Conservation (phyloP, 208 protist species). For the Wallacemonas sp. region DNA sequence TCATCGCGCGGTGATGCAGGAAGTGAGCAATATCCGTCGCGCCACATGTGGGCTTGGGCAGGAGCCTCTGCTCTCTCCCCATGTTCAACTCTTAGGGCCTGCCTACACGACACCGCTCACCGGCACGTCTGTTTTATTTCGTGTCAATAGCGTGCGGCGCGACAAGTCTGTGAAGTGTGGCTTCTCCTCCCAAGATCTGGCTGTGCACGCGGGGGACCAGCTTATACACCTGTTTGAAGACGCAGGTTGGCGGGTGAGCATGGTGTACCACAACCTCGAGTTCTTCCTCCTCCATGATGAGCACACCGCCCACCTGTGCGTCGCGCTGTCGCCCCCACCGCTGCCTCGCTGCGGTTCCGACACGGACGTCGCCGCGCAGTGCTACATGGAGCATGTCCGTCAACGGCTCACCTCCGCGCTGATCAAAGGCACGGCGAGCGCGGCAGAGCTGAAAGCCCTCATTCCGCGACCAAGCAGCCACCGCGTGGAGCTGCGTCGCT, state of each 20-base stretch:
- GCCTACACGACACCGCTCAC: slow-evolving; percentile 7
- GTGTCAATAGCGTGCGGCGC: slow-evolving; percentile 35
- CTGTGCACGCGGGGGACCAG: slow-evolving; percentile 31
- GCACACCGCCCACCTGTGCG: slow-evolving; percentile 20
- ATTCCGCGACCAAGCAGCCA: slow-evolving; percentile 29
- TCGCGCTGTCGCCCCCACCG: slow-evolving; percentile 30
- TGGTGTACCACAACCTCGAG: slow-evolving; percentile 55
- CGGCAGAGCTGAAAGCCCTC: slow-evolving; percentile 23
- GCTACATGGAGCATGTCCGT: slow-evolving; percentile 33
- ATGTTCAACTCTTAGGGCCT: background rate
- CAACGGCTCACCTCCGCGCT: slow-evolving; percentile 32
- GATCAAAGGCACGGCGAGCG: background rate
- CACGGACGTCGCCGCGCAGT: slow-evolving; percentile 23
- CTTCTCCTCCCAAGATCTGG: slow-evolving; percentile 40
- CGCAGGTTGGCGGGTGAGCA: slow-evolving; percentile 39
- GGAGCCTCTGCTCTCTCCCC: background rate
- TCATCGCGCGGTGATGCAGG: slow-evolving; percentile 12
- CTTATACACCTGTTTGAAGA: slow-evolving; percentile 25
- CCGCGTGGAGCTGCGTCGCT: slow-evolving; percentile 33
- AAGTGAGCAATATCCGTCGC: slow-evolving; percentile 14
- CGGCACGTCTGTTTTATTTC: slow-evolving; percentile 25
- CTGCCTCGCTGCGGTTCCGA: slow-evolving; percentile 37
- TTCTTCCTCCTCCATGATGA: slow-evolving; percentile 40
- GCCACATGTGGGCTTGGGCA: background rate
- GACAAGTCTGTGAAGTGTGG: slow-evolving; percentile 22